Evolutionary conservation across 306 rosid species (phyloP).

Genomic region (Aeschynomene evenia): DNA sequence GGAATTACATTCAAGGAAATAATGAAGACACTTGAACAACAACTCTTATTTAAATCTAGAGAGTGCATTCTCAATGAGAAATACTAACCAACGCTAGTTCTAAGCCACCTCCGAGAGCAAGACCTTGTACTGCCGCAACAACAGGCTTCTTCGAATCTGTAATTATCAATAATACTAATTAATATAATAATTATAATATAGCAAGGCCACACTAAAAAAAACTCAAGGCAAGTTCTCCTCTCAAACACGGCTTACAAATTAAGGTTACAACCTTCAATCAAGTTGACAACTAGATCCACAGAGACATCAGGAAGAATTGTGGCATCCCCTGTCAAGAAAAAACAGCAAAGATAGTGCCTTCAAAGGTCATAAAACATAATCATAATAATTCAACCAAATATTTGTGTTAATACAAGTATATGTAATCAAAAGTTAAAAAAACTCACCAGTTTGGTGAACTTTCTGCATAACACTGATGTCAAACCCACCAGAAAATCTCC

Average conservation of each 20-base stretch:
- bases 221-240: conserved; percentile 10
- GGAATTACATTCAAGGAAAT: conserved; percentile 11
- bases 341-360: conserved; percentile 7
- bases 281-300: conserved; percentile 76
- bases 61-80: not conserved
- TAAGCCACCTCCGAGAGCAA: conserved; percentile 98
- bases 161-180: conserved; percentile 20
- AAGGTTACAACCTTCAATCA: conserved; percentile 63
- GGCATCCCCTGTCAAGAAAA: conserved; percentile 60
- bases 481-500: conserved; percentile 89
- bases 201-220: not conserved
- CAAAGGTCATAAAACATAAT: not conserved
- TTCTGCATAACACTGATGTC: conserved; percentile 86
- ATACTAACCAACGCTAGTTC: conserved; percentile 89
- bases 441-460: conserved; percentile 82
- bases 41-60: not conserved
- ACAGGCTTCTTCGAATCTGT: conserved; percentile 87
- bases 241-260: conserved; percentile 13
- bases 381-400: conserved; percentile 14
- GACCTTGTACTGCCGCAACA: conserved; percentile 93
- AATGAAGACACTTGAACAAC: not conserved
- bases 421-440: not conserved
- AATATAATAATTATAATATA: too few relatives aligned
- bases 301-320: conserved; percentile 79
- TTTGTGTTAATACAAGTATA: not conserved